phyloP scores from a whole-genome alignment of 371 early-diverging fungal species.

The Parasitella parasitica region DNA sequence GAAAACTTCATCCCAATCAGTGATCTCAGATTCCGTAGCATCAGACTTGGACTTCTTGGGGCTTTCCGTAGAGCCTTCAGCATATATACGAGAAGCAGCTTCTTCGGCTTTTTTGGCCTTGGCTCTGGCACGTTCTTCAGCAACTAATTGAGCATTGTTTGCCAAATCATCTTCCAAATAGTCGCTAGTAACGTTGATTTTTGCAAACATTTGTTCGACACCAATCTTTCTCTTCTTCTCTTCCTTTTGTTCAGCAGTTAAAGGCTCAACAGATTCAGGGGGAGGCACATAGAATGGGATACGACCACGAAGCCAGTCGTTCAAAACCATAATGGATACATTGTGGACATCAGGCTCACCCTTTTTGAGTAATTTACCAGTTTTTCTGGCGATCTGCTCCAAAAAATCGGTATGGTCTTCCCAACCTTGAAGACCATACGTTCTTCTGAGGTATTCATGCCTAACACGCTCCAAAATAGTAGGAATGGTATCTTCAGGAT shows the following conservation, averaged over 20 bases:
- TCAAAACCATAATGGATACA: constrained; percentile 97
- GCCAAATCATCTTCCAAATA: constrained; percentile 78
- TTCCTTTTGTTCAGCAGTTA: constrained; percentile 28
- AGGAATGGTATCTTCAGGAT: constrained; percentile 94
- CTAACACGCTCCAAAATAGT: constrained; percentile 86
- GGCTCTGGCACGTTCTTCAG: constrained; percentile 51
- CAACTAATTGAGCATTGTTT: constrained; percentile 54
- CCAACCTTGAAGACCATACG: constrained; percentile 89
- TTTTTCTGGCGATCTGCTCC: constrained; percentile 83
- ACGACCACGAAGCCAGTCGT: constrained; percentile 99
- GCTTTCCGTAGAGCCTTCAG: neutral
- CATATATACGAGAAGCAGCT: constrained; percentile 20
- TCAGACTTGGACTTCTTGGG: constrained; percentile 20
- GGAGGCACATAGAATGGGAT: constrained; percentile 96
- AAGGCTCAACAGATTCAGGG: constrained; percentile 58
- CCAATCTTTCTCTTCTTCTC: constrained; percentile 42
- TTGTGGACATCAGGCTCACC: constrained; percentile 94
- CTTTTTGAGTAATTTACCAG: constrained; percentile 96
- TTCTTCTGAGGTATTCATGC: constrained; percentile 85
- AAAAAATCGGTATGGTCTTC: constrained; percentile 88
- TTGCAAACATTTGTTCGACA: constrained; percentile 82
- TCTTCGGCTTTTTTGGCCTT: constrained; percentile 48
- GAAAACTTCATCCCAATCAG: constrained; percentile 91
- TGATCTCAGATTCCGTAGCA: constrained; percentile 53
- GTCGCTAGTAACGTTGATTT: constrained; percentile 78